A percentile compares a stretch with the other conserved stretches of the same genome.
These are phyloP conservation scores for Tylopilus balloui DNA, from an alignment of 768 basidiomycete genomes.

Conservation along the genomic window DNA sequence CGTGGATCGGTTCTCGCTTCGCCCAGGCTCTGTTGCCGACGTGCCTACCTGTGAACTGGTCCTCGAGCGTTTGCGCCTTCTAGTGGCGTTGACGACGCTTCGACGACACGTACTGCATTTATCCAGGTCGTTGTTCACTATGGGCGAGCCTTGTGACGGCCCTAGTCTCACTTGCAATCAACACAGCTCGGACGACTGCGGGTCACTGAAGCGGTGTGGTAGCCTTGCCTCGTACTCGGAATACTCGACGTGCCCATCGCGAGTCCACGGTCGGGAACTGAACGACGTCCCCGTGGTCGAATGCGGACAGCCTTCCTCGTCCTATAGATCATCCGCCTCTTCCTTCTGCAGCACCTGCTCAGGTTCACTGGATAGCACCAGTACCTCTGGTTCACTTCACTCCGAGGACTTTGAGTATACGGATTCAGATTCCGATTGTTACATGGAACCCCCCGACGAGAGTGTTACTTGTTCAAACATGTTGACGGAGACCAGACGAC, in stretches of 20 bases:
- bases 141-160: neutral
- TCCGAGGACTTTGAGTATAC: constrained; percentile 6
- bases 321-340: constrained; percentile 6
- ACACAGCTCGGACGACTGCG: neutral
- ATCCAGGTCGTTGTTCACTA: constrained; percentile 13
- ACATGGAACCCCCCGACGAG: constrained; percentile 8
- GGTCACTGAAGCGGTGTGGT: neutral
- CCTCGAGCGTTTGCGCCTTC: constrained; percentile 19
- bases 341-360: constrained; percentile 25
- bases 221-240: constrained; percentile 15
- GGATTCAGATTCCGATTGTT: neutral
- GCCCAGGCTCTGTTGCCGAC: neutral
- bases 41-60: constrained; percentile 5
- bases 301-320: constrained; percentile 1
- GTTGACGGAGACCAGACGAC: constrained; percentile 12
- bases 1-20: constrained; percentile 21
- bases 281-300: neutral
- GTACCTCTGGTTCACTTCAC: constrained; percentile 4
- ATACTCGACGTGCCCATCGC: constrained; percentile 26
- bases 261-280: neutral
- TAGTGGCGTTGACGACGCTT: constrained; percentile 16
- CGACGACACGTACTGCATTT: constrained; percentile 18
- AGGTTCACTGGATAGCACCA: constrained; percentile 6
- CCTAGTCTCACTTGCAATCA: constrained; percentile 2
- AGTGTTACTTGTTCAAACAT: neutral